Conservation (phyloP, 352 stramenopile species). For the Phytophthora sansomeana region DNA sequence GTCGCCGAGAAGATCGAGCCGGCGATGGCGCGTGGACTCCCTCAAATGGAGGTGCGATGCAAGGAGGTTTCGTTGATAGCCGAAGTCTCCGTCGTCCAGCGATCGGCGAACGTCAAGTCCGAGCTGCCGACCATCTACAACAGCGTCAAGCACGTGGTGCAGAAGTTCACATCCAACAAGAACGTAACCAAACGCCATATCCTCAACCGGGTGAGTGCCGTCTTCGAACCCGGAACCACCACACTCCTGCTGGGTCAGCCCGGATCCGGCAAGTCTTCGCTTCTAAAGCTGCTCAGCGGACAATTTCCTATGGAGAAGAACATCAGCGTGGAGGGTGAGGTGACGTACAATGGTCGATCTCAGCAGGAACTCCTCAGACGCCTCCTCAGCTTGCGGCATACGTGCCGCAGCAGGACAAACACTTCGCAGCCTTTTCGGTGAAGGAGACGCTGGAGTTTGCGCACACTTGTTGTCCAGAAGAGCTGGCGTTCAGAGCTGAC, state of each 20-base stretch:
- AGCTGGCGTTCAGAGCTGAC: background rate
- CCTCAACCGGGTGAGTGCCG: conserved; percentile 31
- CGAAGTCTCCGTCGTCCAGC: conserved; percentile 26
- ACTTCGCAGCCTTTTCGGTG: conserved; percentile 32
- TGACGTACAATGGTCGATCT: conserved; percentile 36
- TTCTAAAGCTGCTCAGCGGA: conserved; percentile 40
- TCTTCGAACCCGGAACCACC: conserved; percentile 44
- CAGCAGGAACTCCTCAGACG: conserved; percentile 4
- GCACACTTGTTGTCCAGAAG: conserved; percentile 21
- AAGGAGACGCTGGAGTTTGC: conserved; percentile 39
- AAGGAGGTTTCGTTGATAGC: conserved; percentile 38
- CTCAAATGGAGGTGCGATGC: conserved; percentile 46
- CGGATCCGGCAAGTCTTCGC: conserved; percentile 49
- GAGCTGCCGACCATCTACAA: conserved; percentile 45
- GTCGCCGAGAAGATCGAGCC: conserved; percentile 34
- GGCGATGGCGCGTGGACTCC: conserved; percentile 25
- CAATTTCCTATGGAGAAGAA: conserved; percentile 36
- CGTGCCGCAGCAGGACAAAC: conserved; percentile 31
- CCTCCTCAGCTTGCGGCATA: conserved; percentile 31
- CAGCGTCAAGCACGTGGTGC: conserved; percentile 22
- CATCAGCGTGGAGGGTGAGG: conserved; percentile 33
- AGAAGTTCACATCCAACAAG: conserved; percentile 5
- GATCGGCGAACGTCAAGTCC: background rate
- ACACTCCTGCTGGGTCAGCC: conserved; percentile 45
- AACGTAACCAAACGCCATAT: conserved; percentile 24